Evolutionary conservation across 352 stramenopile genomes (phyloP), one percentile per base, ranked within the genome.

Genomic region (Globisporangium abappressorium): DNA sequence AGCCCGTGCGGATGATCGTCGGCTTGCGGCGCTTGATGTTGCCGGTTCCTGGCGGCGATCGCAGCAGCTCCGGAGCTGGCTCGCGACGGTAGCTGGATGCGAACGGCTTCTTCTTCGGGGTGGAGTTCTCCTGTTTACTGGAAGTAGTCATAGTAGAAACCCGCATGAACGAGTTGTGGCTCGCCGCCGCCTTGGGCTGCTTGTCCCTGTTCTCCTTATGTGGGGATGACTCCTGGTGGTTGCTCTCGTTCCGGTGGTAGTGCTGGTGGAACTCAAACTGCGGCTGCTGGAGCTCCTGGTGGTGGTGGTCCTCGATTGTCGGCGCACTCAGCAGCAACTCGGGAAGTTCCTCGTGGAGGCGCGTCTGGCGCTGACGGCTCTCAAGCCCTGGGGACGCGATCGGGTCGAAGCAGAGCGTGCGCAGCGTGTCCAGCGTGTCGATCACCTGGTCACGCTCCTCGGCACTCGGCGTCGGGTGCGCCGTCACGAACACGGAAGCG

Each of bases 1-100:
- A 92, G 41, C 84, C 84, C 70, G 84, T 92, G 62, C 84, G 84
- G 61, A 92, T 90, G 72, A 92, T 92, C 34, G 76, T 85, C 33
- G 84, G 81, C 28, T 78, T 82, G 11, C 77, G 69, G 20, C 76
- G 77, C 58, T 78, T 80, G 30, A 67, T 61, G 62, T 67, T 67
- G 51, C 66, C 69, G 4, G 71, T 61, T 3, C 62, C 55, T 4
- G 68, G 65, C 65, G 70, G 71, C 2, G 58, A 61, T 11, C 34
- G 62, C 34, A 67, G 41, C 15, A 64, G 41, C n/a, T 64, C 58
- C 3, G 38, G 58, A 1, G 54, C 41, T 1, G 58, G 58, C 14
- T 65, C 41, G 22, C 59, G 43, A 3, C 43, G 41, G 43, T 55
- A 57, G 36, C 26, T 65, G 4, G 30, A 28, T 12, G 33, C 12